Percentiles rank a stretch among this genome's conserved stretches.
Evolutionary conservation across 2,329 filamentous ascomycete genomes (phyloP).

Genomic region (Cryoendolithus antarcticus): DNA sequence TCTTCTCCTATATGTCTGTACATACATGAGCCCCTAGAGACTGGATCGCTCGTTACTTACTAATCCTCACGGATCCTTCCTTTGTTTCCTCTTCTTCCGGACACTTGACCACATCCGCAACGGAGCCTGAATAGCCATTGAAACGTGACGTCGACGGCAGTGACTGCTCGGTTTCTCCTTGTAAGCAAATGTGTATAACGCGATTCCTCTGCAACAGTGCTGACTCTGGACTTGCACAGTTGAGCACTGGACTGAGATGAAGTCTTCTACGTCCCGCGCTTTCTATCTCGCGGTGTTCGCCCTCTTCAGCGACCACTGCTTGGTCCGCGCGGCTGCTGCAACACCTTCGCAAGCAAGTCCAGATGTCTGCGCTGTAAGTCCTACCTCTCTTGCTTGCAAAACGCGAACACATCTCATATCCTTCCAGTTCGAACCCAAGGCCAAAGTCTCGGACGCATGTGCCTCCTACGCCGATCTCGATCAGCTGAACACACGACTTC

Average conservation of each 20-base stretch:
- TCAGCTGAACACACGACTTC: conserved; percentile 62
- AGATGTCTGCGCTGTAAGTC: conserved; percentile 46
- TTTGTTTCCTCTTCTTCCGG: too few species aligned
- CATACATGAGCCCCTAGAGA: too few species aligned
- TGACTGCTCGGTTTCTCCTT: too few species aligned
- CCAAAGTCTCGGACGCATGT: conserved; percentile 88
- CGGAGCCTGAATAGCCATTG: too few species aligned
- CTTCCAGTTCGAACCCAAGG: conserved; percentile 67
- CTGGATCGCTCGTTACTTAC: too few species aligned
- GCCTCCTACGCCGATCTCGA: conserved; percentile 89
- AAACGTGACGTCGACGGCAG: too few species aligned
- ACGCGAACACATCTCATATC: conserved; percentile 23
- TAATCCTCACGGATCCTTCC: too few species aligned
- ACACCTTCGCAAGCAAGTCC: conserved; percentile 24
- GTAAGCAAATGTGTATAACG: too few species aligned
- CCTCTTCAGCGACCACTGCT: conserved; percentile 37
- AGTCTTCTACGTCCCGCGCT: conserved; percentile 5
- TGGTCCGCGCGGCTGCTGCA: conserved; percentile 19
- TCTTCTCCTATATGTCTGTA: too few species aligned
- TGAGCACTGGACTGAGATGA: conserved; percentile 1
- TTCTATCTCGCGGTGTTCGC: conserved; percentile 53
- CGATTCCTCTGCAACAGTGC: too few species aligned
- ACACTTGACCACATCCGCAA: too few species aligned
- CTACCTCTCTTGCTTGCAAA: conserved; percentile 13
- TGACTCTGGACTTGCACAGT: too few species aligned